Conservation (phyloP, 179 eudicot species). For the Silene coronaria region DNA sequence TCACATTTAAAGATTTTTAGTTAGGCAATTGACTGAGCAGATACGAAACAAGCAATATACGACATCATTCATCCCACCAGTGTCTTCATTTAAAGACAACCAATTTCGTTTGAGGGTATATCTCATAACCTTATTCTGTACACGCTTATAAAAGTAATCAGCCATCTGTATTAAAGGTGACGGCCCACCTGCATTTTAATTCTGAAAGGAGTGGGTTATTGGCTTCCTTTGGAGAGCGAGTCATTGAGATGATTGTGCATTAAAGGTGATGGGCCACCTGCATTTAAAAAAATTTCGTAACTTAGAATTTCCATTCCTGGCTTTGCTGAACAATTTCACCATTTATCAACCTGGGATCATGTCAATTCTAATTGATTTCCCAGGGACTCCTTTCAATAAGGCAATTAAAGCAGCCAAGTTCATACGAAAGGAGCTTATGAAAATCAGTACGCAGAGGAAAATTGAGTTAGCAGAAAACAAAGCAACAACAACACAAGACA, state of each 20-base stretch:
- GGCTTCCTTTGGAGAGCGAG: too few relatives aligned
- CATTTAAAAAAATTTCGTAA: too few relatives aligned
- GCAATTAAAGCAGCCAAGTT: constrained; percentile 31
- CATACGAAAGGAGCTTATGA: constrained; percentile 26
- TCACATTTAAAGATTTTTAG: too few relatives aligned
- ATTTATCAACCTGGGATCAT: constrained; percentile 28
- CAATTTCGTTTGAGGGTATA: constrained; percentile 67
- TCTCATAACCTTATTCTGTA: constrained; percentile 57
- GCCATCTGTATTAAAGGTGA: too few relatives aligned
- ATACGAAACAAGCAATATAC: constrained; percentile 43
- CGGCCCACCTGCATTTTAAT: too few relatives aligned
- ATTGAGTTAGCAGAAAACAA: constrained; percentile 21
- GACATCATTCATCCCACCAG: constrained; percentile 97
- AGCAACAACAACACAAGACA: constrained; percentile 26
- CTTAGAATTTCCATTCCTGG: too few relatives aligned
- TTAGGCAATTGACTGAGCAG: too few relatives aligned
- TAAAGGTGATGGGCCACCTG: too few relatives aligned
- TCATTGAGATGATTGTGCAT: too few relatives aligned
- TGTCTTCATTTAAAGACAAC: constrained; percentile 71
- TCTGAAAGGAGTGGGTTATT: too few relatives aligned
- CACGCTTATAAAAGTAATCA: constrained; percentile 73
- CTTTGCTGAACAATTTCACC: constrained; percentile 21
- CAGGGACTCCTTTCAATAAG: constrained; percentile 32
- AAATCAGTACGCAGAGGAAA: constrained; percentile 26
- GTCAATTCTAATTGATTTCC: constrained; percentile 28